Conservation (phyloP, 257 asterid genomes). For the Ligustrum vulgare region DNA sequence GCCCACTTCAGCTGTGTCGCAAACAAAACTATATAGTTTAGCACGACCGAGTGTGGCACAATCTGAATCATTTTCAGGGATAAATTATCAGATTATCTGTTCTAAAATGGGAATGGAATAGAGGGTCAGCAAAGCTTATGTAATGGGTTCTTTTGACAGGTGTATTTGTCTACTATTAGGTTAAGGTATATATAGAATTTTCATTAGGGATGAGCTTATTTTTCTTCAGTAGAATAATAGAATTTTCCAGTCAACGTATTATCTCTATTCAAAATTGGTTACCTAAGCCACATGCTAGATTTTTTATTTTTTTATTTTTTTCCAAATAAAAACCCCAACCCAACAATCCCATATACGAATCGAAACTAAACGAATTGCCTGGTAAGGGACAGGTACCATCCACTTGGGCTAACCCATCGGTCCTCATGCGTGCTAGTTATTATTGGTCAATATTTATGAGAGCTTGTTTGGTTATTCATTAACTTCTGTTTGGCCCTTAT, state of each 20-base stretch:
- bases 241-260: neutral
- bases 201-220: no score
- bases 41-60: neutral
- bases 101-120: neutral
- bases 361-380: no score
- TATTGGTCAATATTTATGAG: neutral
- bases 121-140: neutral
- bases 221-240: neutral
- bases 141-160: neutral
- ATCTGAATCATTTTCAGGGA: neutral
- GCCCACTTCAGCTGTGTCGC: slow-evolving; percentile 10
- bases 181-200: neutral
- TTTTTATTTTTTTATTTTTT: no score
- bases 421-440: no score
- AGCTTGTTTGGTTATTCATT: no score
- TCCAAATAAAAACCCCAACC: no score
- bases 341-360: no score
- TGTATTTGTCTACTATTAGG: neutral
- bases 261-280: neutral
- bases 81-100: neutral
- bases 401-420: no score
- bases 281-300: neutral
- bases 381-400: no score
- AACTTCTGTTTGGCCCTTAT: no score
- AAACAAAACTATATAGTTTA: neutral